A percentile compares a stretch with the other conserved stretches of the same genome.
Conservation (phyloP, 2,329 filamentous ascomycete genomes). For the Atkinsonella hypoxylon region DNA sequence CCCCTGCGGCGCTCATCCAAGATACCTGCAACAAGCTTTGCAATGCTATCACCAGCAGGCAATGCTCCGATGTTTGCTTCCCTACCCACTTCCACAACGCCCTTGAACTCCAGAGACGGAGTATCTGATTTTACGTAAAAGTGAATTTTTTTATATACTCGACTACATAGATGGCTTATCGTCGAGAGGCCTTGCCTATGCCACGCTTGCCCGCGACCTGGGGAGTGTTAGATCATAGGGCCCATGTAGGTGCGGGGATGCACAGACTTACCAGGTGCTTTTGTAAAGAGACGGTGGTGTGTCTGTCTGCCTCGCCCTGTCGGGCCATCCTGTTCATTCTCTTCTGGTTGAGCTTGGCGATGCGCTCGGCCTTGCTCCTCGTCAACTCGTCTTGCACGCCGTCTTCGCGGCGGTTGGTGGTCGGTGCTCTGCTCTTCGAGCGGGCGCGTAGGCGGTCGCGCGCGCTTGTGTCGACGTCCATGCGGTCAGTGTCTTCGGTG, state of each 20-base stretch:
- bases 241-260: slow-evolving; percentile 1
- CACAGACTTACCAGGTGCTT: slow-evolving; percentile 73
- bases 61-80: no score
- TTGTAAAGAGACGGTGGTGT: slow-evolving; percentile 65
- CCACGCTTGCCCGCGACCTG: slow-evolving; percentile 84
- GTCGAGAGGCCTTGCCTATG: slow-evolving; percentile 75
- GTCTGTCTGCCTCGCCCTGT: slow-evolving; percentile 92
- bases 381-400: slow-evolving; percentile 58
- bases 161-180: slow-evolving; percentile 30
- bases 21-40: no score
- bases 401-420: slow-evolving; percentile 57
- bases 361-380: slow-evolving; percentile 69
- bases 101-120: slow-evolving; percentile 18
- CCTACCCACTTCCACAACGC: slow-evolving; percentile 10
- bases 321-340: slow-evolving; percentile 98
- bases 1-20: no score
- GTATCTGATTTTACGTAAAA: not conserved
- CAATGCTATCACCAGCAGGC: no score
- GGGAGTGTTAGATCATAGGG: slow-evolving; percentile 18
- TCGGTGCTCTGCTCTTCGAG: slow-evolving; percentile 57
- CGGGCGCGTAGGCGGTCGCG: slow-evolving; percentile 55
- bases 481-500: slow-evolving; percentile 55
- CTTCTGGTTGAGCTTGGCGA: slow-evolving; percentile 86
- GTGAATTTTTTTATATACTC: no score
- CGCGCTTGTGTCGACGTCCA: slow-evolving; percentile 57